Base-by-base conservation (phyloP, 495 filamentous ascomycete species). In the Aspergillus cristatus region DNA sequence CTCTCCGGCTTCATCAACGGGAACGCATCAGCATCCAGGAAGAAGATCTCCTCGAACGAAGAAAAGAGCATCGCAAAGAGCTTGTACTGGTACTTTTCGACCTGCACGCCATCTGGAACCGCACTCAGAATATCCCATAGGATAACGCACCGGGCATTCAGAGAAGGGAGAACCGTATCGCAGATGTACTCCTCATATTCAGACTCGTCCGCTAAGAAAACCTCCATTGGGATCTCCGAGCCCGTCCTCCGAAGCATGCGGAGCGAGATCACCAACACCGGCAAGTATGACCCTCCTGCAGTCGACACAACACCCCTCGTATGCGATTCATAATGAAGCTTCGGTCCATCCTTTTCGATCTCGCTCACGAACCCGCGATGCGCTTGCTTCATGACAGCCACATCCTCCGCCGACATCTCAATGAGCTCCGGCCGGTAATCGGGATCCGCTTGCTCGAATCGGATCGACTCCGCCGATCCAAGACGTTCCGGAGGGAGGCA, bases 11-110 rank as follows among this genome's bases (percentile, higher is more conserved):
- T 57, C 6, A 47, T 38, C 10, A 71, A 41, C 5, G 73, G 68
- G 40, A 74, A 68, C 11, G 55, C 53, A 37, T 76, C 71, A 18
- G 68, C 63, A 45, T 78, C 73, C 14, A 76, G 57, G 42, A 75
- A 76, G 18, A 78, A 56, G 11, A 78, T 60, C 41, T 71, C 55
- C 41, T 71, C 62, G 35, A 76, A 78, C 6, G 63, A 65, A 6
- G 67, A 74, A 42, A 75, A 71, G 7, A 76, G 37, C 43, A 78
- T 68, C 18, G 73, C 63, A 16, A 75, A 63, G 4, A 59, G 46
- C 45, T 78, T 78, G 49, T 68, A 65, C 40, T 78, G 74, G 47
- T 65, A 78, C 28, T 63, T 61, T 24, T 54, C 37, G 28, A 64
- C 56, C 14, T 57, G 36, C 14, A 47, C 32, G 14, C 32, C 18